Conservation (phyloP, 2,329 filamentous ascomycete species). For the Exophiala aquamarina region DNA sequence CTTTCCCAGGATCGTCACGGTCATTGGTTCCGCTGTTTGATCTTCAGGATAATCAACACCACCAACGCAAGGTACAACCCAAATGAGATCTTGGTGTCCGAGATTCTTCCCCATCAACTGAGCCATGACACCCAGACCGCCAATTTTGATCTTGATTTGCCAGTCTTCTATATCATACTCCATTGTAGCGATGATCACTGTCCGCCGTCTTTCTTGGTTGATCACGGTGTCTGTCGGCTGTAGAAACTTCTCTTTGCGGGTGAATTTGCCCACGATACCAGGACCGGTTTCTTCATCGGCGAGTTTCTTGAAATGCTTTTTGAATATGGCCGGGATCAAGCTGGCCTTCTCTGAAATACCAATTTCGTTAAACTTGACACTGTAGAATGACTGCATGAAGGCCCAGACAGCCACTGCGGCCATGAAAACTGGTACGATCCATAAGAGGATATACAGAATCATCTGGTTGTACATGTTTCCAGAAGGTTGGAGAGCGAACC, state of each 20-base stretch:
- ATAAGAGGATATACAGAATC: constrained; percentile 55
- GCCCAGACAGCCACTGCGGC: constrained; percentile 53
- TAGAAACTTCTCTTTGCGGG: constrained; percentile 36
- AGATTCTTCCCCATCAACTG: constrained; percentile 68
- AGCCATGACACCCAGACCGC: constrained; percentile 69
- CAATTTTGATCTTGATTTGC: constrained; percentile 70
- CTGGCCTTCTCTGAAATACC: constrained; percentile 53
- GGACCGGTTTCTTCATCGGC: constrained; percentile 17
- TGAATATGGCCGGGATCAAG: constrained; percentile 38
- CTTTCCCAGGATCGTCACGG: constrained; percentile 60
- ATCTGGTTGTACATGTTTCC: constrained; percentile 58
- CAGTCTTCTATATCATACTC: constrained; percentile 72
- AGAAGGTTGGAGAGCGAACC: constrained; percentile 53
- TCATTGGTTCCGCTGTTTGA: constrained; percentile 60
- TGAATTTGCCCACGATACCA: constrained; percentile 15
- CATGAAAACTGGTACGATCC: constrained; percentile 52
- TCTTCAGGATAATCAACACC: constrained; percentile 65
- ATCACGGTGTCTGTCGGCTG: constrained; percentile 51
- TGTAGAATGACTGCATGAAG: constrained; percentile 63
- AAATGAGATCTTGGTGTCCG: constrained; percentile 64
- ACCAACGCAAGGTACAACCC: constrained; percentile 63
- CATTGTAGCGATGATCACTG: constrained; percentile 68
- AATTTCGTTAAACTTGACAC: constrained; percentile 62
- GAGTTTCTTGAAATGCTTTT: constrained; percentile 36
- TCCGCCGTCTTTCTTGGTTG: constrained; percentile 52